A percentile compares a stretch with the other conserved stretches of the same genome.
Conservation (phyloP, 176 grass and related monocot genomes). For the Triticum monococcum region DNA sequence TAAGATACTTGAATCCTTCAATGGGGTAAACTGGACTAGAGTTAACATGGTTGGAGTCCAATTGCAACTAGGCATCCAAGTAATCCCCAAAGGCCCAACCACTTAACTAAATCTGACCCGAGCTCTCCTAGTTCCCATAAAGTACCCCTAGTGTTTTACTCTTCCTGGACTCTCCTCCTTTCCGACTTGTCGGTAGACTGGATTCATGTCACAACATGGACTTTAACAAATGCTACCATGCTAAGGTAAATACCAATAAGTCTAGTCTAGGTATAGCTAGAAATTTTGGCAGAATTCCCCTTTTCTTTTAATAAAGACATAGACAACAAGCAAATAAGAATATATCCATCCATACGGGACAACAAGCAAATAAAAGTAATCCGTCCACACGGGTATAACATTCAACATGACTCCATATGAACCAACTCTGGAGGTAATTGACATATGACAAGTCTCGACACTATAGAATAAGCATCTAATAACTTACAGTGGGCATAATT, state of each 20-base stretch:
- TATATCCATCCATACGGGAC: too few relatives aligned
- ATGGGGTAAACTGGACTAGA: background rate
- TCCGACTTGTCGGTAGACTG: background rate
- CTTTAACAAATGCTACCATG: background rate
- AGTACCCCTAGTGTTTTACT: background rate
- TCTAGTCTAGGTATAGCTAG: background rate
- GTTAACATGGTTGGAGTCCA: background rate
- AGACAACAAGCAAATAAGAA: background rate
- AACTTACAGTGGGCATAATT: background rate
- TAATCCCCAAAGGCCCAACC: background rate
- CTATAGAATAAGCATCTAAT: background rate
- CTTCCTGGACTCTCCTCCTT: background rate
- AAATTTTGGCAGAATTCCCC: background rate
- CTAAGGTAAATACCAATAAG: background rate
- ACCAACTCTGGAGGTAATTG: background rate
- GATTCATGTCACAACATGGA: background rate
- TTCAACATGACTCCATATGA: background rate
- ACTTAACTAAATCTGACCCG: background rate
- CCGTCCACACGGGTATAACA: background rate
- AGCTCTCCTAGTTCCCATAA: background rate
- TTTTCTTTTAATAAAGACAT: background rate
- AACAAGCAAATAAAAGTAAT: background rate
- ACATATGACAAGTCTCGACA: background rate
- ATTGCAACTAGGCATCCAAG: background rate
- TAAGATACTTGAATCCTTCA: background rate